phyloP scores from a whole-genome alignment of 2,329 filamentous ascomycete species.

The Alternaria longipes region DNA sequence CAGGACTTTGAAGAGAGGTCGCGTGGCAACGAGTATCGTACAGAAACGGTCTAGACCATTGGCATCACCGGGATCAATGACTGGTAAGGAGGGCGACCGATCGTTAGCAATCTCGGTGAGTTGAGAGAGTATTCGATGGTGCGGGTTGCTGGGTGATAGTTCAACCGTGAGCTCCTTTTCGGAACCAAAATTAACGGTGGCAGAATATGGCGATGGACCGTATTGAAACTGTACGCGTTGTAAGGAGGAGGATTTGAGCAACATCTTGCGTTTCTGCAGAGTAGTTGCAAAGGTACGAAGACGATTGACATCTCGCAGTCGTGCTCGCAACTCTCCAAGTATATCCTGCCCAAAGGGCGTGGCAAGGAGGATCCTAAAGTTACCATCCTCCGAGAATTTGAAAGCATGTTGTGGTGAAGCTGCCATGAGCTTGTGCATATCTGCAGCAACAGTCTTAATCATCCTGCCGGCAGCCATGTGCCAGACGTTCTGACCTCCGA shows the following conservation, averaged over 20 bases:
- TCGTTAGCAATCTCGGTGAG: conserved; percentile 68
- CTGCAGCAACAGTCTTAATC: conserved; percentile 43
- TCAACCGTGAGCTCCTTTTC: conserved; percentile 62
- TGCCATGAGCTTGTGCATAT: conserved; percentile 52
- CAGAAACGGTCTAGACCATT: conserved; percentile 64
- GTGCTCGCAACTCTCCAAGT: conserved; percentile 66
- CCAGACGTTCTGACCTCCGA: conserved; percentile 43
- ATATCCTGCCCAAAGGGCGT: conserved; percentile 68
- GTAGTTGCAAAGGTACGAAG: conserved; percentile 75
- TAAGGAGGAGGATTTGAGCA: conserved; percentile 66
- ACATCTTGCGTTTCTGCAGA: conserved; percentile 67
- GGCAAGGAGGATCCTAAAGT: conserved; percentile 69
- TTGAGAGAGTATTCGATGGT: conserved; percentile 69
- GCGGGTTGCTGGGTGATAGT: conserved; percentile 71
- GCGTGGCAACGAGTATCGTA: conserved; percentile 66
- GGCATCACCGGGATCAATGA: conserved; percentile 61
- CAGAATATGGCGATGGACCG: conserved; percentile 59
- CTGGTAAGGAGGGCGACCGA: conserved; percentile 64
- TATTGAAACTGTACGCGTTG: conserved; percentile 74
- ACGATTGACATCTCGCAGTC: conserved; percentile 73
- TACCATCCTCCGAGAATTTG: conserved; percentile 68
- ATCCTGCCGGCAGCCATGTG: conserved; percentile 54
- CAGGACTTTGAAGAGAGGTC: conserved; percentile 71
- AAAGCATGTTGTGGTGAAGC: conserved; percentile 67
- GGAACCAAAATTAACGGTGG: conserved; percentile 66